These are phyloP conservation scores for Lodderomyces oxycetoniae DNA, from an alignment of 1,139 yeast genomes.

Conservation along the genomic window DNA sequence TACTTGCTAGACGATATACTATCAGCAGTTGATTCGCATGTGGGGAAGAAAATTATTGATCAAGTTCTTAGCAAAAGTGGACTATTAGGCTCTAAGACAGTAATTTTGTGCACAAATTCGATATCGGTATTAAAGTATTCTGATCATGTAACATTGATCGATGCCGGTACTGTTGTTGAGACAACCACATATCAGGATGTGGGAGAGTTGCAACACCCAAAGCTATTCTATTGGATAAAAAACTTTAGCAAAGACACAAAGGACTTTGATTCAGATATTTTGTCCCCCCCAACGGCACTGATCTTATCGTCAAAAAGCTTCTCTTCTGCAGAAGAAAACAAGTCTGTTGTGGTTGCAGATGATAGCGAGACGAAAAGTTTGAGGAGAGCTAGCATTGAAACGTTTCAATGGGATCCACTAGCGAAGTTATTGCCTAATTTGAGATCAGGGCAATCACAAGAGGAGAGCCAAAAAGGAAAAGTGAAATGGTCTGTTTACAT, in stretches of 20 bases:
- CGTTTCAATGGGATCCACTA: conserved; percentile 30
- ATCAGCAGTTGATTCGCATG: conserved; percentile 94
- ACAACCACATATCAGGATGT: conserved; percentile 22
- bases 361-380: background rate
- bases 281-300: background rate
- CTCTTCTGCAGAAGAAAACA: background rate
- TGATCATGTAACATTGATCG: conserved; percentile 23
- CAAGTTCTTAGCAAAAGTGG: conserved; percentile 28
- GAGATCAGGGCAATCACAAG: conserved; percentile 22
- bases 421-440: conserved; percentile 21
- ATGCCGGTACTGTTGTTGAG: conserved; percentile 25
- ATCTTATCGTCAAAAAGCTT: background rate
- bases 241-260: conserved; percentile 19
- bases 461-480: conserved; percentile 23
- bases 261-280: background rate
- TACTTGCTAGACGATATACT: conserved; percentile 76
- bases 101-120: conserved; percentile 31
- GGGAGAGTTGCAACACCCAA: conserved; percentile 19
- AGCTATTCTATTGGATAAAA: conserved; percentile 21
- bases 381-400: conserved; percentile 29
- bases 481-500: conserved; percentile 26
- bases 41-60: conserved; percentile 63
- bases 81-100: conserved; percentile 25
- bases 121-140: conserved; percentile 27
- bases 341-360: background rate